These are phyloP conservation scores for Caryocar brasiliense DNA, from an alignment of 441 rosid species.

Conservation along the genomic window DNA sequence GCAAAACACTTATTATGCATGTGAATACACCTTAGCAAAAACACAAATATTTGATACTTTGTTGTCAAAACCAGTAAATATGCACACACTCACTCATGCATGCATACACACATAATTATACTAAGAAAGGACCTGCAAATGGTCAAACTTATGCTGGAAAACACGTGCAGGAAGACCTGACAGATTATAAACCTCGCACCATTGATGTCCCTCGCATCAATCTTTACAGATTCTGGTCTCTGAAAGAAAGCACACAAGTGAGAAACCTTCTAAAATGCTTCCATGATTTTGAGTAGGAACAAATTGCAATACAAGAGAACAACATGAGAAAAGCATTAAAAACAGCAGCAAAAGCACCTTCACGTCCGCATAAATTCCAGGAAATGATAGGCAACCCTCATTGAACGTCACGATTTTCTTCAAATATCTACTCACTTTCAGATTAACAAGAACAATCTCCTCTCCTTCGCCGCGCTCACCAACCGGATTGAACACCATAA, in stretches of 20 bases:
- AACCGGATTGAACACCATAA: slow-evolving; percentile 84
- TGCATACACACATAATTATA: no score
- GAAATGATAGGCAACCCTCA: slow-evolving; percentile 95
- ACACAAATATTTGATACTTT: neutral
- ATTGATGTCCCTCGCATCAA: slow-evolving; percentile 71
- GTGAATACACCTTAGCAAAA: slow-evolving; percentile 10
- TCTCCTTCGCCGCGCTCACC: slow-evolving; percentile 74
- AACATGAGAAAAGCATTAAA: neutral
- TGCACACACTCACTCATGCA: no score
- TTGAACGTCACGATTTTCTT: slow-evolving; percentile 52
- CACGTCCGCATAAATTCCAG: slow-evolving; percentile 77
- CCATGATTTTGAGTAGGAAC: no score
- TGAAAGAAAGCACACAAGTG: no score
- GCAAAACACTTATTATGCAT: no score
- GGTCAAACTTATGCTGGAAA: slow-evolving; percentile 94
- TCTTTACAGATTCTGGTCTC: slow-evolving; percentile 82
- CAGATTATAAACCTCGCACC: slow-evolving; percentile 64
- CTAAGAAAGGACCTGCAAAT: slow-evolving; percentile 59
- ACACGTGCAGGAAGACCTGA: slow-evolving; percentile 76
- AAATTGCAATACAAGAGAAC: no score
- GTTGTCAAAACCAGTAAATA: no score
- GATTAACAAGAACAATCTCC: slow-evolving; percentile 84
- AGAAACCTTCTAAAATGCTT: no score
- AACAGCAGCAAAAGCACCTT: slow-evolving; percentile 33
- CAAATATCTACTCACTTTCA: slow-evolving; percentile 56